These are phyloP conservation scores for Termitomyces sp. DNA, from an alignment of 768 basidiomycete species.

Conservation along the genomic window DNA sequence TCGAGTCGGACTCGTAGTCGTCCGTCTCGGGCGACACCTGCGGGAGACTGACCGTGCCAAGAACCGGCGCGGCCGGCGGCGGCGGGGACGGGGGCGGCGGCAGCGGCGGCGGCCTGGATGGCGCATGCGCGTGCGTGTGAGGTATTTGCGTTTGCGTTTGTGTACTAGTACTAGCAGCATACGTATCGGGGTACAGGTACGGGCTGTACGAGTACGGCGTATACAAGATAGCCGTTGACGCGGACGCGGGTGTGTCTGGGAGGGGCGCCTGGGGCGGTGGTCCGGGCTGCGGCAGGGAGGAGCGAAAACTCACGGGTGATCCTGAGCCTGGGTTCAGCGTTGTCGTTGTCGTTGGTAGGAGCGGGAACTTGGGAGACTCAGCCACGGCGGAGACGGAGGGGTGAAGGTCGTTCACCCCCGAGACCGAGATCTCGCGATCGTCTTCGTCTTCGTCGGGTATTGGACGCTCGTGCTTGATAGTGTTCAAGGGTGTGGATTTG, in stretches of 20 bases:
- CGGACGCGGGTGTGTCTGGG: neutral
- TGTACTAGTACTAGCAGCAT: too few species aligned
- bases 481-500: too few species aligned
- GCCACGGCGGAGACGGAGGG: too few species aligned
- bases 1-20: neutral
- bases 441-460: neutral
- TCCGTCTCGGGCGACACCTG: neutral
- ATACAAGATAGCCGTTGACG: neutral
- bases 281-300: neutral
- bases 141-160: too few species aligned
- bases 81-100: neutral
- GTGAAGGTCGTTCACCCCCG: too few species aligned
- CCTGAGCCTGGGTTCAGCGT: too few species aligned
- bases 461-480: neutral
- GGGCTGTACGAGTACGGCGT: neutral
- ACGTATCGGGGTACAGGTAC: neutral
- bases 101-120: neutral
- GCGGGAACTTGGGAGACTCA: too few species aligned
- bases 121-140: too few species aligned
- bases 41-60: slow-evolving; percentile 1
- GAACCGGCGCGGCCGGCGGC: neutral
- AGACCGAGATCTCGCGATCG: too few species aligned
- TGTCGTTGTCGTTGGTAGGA: too few species aligned
- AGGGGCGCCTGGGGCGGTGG: neutral
- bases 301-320: neutral